These are phyloP conservation scores for Bruguiera gymnorhiza DNA, from an alignment of 345 rosid genomes.

Conservation along the genomic window DNA sequence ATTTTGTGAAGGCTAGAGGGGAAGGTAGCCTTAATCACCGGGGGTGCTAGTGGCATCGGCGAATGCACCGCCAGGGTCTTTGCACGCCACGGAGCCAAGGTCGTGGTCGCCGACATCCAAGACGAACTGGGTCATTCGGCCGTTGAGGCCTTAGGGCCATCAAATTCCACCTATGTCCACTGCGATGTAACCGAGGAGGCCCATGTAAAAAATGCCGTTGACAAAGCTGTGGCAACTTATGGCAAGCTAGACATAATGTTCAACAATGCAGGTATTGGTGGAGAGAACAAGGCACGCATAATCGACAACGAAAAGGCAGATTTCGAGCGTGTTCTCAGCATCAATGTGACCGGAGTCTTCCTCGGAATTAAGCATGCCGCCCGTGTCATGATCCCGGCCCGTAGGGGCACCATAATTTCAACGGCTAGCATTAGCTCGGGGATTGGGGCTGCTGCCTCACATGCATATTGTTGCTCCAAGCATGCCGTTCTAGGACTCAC, in stretches of 20 bases:
- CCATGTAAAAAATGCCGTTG: slow-evolving; percentile 13
- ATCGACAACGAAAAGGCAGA: slow-evolving; percentile 21
- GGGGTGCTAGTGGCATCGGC: slow-evolving; percentile 30
- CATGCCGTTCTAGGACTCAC: slow-evolving; percentile 53
- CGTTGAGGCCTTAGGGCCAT: not conserved
- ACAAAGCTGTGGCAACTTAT: slow-evolving; percentile 6
- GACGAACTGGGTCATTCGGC: slow-evolving; percentile 14
- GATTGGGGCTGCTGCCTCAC: slow-evolving; percentile 19
- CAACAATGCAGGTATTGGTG: slow-evolving; percentile 30
- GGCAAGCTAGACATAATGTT: slow-evolving; percentile 32
- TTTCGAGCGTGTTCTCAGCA: slow-evolving; percentile 20
- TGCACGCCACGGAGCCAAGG: slow-evolving; percentile 18
- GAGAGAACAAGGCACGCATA: slow-evolving; percentile 14
- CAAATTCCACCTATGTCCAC: slow-evolving; percentile 13
- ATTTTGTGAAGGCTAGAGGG: slow-evolving; percentile 18
- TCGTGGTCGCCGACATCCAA: slow-evolving; percentile 18
- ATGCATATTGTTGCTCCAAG: slow-evolving; percentile 46
- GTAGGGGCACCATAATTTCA: slow-evolving; percentile 16
- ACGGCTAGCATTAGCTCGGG: slow-evolving; percentile 16
- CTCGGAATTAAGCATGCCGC: slow-evolving; percentile 38
- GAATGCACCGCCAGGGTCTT: slow-evolving; percentile 21
- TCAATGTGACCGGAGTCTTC: slow-evolving; percentile 29
- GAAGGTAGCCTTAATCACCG: slow-evolving; percentile 26
- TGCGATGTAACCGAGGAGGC: slow-evolving; percentile 16
- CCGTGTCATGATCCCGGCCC: slow-evolving; percentile 33